Evolutionary conservation across 768 basidiomycete genomes (phyloP).

Genomic region (Termitomyces sp.): DNA sequence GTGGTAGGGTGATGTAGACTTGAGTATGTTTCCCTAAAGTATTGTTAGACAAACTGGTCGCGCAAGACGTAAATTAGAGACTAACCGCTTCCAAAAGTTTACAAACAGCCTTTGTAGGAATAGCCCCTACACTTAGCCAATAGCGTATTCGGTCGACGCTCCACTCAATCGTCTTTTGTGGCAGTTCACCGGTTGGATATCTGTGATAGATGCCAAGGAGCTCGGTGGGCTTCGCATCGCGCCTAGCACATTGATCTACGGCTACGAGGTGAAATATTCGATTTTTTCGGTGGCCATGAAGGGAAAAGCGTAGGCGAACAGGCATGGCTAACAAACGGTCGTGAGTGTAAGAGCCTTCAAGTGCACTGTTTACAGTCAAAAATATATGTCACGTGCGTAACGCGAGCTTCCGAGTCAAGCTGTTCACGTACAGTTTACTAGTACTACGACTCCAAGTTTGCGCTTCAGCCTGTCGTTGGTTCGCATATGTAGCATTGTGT

Average conservation of each 20-base stretch:
- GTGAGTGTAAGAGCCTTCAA: not conserved
- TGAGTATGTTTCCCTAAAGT: slow-evolving; percentile 61
- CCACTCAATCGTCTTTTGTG: slow-evolving; percentile 82
- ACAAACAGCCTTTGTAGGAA: slow-evolving; percentile 76
- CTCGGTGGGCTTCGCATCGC: slow-evolving; percentile 87
- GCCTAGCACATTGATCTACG: slow-evolving; percentile 63
- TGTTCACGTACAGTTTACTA: too few species aligned
- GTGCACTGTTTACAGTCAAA: not conserved
- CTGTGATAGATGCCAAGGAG: slow-evolving; percentile 85
- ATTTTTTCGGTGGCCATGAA: slow-evolving; percentile 74
- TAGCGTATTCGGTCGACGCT: slow-evolving; percentile 87
- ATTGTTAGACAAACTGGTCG: not conserved
- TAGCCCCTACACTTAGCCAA: slow-evolving; percentile 85
- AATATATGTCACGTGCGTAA: slow-evolving; percentile 10
- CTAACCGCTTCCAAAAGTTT: slow-evolving; percentile 78
- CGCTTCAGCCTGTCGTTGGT: not conserved
- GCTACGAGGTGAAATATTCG: slow-evolving; percentile 87
- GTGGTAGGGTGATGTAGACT: slow-evolving; percentile 56
- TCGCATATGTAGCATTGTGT: too few species aligned
- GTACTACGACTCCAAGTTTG: too few species aligned
- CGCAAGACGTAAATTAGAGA: slow-evolving; percentile 16
- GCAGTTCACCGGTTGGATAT: slow-evolving; percentile 45
- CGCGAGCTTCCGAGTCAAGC: too few species aligned
- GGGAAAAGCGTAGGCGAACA: slow-evolving; percentile 80
- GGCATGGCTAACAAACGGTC: slow-evolving; percentile 61